Conservation (phyloP, 441 rosid species). For the Jatropha multifida region DNA sequence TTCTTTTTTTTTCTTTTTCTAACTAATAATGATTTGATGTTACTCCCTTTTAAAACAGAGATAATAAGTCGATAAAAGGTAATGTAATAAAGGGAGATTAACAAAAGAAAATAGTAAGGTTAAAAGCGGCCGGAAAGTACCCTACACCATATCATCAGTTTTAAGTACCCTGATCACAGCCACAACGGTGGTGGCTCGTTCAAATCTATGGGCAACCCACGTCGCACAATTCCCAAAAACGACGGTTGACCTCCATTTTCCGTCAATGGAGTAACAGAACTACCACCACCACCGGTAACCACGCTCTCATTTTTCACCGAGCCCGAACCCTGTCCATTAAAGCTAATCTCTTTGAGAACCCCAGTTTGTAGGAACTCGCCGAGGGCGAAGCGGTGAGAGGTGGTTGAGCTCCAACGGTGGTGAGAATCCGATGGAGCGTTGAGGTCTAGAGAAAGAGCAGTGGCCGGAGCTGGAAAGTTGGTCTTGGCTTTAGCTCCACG, state of each 20-base stretch:
- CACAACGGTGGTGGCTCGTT: conserved; percentile 95
- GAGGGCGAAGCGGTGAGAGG: conserved; percentile 37
- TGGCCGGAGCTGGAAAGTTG: conserved; percentile 61
- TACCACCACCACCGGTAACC: conserved; percentile 16
- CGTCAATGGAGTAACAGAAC: conserved; percentile 27
- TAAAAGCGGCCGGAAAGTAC: conserved; percentile 25
- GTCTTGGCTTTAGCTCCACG: conserved; percentile 92
- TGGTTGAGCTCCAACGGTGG: conserved; percentile 40
- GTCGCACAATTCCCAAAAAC: conserved; percentile 52
- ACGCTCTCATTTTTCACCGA: conserved; percentile 15
- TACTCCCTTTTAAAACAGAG: conserved; percentile 2
- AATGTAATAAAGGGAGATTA: neutral
- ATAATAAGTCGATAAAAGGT: neutral
- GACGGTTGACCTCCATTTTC: conserved; percentile 35
- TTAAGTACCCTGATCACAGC: conserved; percentile 36
- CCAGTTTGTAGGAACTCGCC: conserved; percentile 65
- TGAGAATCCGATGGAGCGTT: conserved; percentile 36
- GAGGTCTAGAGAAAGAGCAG: conserved; percentile 36
- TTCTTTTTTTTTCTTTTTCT: neutral
- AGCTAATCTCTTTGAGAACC: conserved; percentile 45
- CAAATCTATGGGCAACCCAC: conserved; percentile 85
- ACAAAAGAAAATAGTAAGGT: neutral
- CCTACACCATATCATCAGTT: neutral
- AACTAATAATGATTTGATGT: neutral
- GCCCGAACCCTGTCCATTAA: conserved; percentile 21